phyloP scores from a whole-genome alignment of 2,329 filamentous ascomycete genomes.

The Monosporascus sp. region DNA sequence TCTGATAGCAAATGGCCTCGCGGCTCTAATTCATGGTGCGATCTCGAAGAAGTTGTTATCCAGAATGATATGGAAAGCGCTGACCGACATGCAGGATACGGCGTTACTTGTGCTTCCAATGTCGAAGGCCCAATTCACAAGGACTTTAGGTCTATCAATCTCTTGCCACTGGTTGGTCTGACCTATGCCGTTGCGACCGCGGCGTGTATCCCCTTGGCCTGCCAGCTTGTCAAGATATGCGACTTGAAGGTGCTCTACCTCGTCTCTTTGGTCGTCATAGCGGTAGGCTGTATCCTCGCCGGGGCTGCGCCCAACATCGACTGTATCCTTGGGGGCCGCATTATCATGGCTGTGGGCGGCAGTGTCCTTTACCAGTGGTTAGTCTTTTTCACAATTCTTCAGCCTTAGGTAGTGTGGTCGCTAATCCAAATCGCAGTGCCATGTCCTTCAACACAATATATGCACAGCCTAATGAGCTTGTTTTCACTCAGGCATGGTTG shows the following conservation, averaged over 20 bases:
- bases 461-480: constrained; percentile 12
- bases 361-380: constrained; percentile 27
- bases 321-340: constrained; percentile 26
- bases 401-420: neutral
- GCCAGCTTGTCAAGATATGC: constrained; percentile 27
- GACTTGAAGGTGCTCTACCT: constrained; percentile 26
- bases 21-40: neutral
- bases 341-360: constrained; percentile 25
- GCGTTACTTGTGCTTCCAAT: constrained; percentile 43
- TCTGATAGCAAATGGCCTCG: neutral
- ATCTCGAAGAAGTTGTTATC: neutral
- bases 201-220: constrained; percentile 27
- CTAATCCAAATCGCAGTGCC: constrained; percentile 1
- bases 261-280: constrained; percentile 19
- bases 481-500: constrained; percentile 10
- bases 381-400: neutral
- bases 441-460: constrained; percentile 17
- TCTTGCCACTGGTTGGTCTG: constrained; percentile 34
- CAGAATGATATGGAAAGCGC: neutral
- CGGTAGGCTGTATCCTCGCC: constrained; percentile 23
- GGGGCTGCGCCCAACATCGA: constrained; percentile 24
- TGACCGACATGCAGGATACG: constrained; percentile 27
- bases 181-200: constrained; percentile 29
- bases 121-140: constrained; percentile 54
- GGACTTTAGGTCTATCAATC: constrained; percentile 34